Conservation (phyloP, 805 yeast species). For the Blastobotrys terrestris region DNA sequence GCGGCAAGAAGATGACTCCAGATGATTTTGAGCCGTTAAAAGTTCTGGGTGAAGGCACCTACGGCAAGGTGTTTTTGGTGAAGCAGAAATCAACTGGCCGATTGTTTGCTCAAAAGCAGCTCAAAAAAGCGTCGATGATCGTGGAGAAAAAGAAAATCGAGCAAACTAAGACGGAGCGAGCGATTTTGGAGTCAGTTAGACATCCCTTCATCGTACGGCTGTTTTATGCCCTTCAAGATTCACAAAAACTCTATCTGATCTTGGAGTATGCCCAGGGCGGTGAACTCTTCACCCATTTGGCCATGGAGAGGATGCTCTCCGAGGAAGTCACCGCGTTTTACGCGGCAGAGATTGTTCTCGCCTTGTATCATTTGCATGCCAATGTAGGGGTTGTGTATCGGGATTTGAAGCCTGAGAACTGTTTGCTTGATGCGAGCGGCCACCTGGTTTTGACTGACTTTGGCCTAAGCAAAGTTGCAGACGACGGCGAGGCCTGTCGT, state of each 20-base stretch:
- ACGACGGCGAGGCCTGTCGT: conserved; percentile 39
- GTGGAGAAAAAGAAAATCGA: conserved; percentile 55
- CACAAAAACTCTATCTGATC: conserved; percentile 63
- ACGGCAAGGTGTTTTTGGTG: conserved; percentile 79
- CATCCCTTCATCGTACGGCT: conserved; percentile 80
- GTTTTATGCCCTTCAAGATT: conserved; percentile 79
- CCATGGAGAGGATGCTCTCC: conserved; percentile 39
- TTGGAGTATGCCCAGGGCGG: conserved; percentile 87
- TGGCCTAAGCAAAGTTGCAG: conserved; percentile 54
- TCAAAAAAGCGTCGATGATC: conserved; percentile 73
- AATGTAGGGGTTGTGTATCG: conserved; percentile 77
- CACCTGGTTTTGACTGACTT: conserved; percentile 81
- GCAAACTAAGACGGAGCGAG: conserved; percentile 73
- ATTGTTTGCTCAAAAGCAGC: conserved; percentile 79
- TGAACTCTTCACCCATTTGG: conserved; percentile 64
- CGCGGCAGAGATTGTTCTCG: conserved; percentile 74
- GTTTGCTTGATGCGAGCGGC: conserved; percentile 69
- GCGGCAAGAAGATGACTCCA: conserved; percentile 23
- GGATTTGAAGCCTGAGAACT: conserved; percentile 86
- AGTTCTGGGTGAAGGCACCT: conserved; percentile 82
- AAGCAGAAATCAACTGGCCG: conserved; percentile 55
- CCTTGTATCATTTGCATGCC: conserved; percentile 63
- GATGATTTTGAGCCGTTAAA: conserved; percentile 66
- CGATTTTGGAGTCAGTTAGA: conserved; percentile 61
- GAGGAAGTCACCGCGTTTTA: conserved; percentile 72